phyloP scores from a whole-genome alignment of 768 basidiomycete species.

The Gautieria morchelliformis region DNA sequence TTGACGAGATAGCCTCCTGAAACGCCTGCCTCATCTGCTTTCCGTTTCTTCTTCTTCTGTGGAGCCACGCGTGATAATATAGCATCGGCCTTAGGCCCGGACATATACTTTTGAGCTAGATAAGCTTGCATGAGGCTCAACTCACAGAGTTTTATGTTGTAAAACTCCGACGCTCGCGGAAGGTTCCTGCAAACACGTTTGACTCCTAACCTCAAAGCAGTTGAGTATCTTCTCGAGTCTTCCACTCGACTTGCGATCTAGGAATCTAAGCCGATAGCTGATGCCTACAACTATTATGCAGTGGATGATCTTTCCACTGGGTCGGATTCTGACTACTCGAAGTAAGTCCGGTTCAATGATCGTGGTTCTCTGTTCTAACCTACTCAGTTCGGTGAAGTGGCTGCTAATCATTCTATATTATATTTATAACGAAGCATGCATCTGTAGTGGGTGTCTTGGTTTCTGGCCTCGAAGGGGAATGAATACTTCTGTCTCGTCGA shows the following conservation, averaged over 20 bases:
- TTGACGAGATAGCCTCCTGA: conserved; percentile 20
- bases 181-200: background rate
- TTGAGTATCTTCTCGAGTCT: background rate
- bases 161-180: conserved; percentile 4
- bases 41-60: conserved; percentile 55
- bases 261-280: background rate
- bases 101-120: conserved; percentile 90
- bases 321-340: conserved; percentile 93
- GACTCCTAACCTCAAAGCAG: background rate
- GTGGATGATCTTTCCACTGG: conserved; percentile 87
- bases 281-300: conserved; percentile 20
- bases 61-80: conserved; percentile 62
- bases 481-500: conserved; percentile 99
- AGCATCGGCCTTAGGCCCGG: conserved; percentile 91
- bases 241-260: background rate
- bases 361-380: conserved; percentile 11
- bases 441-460: conserved; percentile 92
- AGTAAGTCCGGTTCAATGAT: conserved; percentile 39
- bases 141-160: background rate
- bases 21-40: conserved; percentile 26
- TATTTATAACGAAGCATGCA: background rate
- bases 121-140: conserved; percentile 55
- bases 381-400: conserved; percentile 17
- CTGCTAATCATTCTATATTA: conserved; percentile 3
- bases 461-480: conserved; percentile 93